phyloP scores from a whole-genome alignment of 2,329 filamentous ascomycete species.

The Xylariaceae sp. region DNA sequence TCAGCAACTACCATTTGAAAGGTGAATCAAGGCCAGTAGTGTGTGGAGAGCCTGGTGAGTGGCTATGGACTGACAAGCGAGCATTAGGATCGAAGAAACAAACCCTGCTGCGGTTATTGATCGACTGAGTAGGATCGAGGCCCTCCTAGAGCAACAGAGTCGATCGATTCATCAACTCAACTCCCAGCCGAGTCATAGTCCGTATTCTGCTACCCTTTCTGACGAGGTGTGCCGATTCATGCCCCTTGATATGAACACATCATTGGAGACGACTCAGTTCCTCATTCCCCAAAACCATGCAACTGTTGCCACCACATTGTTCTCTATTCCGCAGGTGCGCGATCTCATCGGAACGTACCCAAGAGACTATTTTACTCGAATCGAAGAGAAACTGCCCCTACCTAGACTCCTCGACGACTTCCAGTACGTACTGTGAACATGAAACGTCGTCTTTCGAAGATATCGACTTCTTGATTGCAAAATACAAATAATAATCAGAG shows the following conservation, averaged over 20 bases:
- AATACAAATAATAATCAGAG: too few species aligned
- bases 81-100: slow-evolving; percentile 31
- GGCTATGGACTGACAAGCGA: too few species aligned
- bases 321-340: slow-evolving; percentile 32
- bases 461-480: too few species aligned
- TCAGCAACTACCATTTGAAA: slow-evolving; percentile 36
- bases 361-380: slow-evolving; percentile 31
- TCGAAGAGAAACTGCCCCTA: slow-evolving; percentile 32
- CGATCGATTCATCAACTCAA: slow-evolving; percentile 28
- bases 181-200: slow-evolving; percentile 21
- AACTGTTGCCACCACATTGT: slow-evolving; percentile 31
- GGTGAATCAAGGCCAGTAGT: slow-evolving; percentile 14
- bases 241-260: slow-evolving; percentile 19
- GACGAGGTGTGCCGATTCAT: slow-evolving; percentile 23
- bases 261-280: slow-evolving; percentile 32
- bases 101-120: slow-evolving; percentile 34
- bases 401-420: slow-evolving; percentile 29
- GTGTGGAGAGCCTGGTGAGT: too few species aligned
- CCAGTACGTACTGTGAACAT: slow-evolving; percentile 2
- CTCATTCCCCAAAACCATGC: slow-evolving; percentile 35
- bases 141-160: slow-evolving; percentile 30
- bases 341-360: slow-evolving; percentile 32
- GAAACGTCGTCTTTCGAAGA: too few species aligned
- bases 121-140: slow-evolving; percentile 36
- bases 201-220: slow-evolving; percentile 22